A percentile compares a stretch with the other conserved stretches of the same genome.
These are phyloP conservation scores for Candida pseudoviswanathii DNA, from an alignment of 1,139 yeast species.

Conservation along the genomic window DNA sequence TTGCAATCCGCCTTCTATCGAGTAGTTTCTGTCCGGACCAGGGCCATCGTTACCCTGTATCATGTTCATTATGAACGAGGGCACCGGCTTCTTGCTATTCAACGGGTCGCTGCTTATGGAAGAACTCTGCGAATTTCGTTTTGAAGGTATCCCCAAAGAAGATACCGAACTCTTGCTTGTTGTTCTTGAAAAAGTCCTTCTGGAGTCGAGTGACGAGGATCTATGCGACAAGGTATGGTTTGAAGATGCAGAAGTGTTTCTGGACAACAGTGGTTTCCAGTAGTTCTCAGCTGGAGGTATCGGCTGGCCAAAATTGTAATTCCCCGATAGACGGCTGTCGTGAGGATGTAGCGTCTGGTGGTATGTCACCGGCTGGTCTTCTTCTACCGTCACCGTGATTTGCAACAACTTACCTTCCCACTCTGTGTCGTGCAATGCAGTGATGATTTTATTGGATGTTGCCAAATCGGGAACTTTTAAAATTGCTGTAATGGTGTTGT, in stretches of 20 bases:
- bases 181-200: slow-evolving; percentile 15
- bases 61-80: slow-evolving; percentile 36
- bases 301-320: background rate
- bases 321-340: background rate
- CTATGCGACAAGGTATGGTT: background rate
- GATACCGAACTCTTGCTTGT: slow-evolving; percentile 9
- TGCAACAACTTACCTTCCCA: slow-evolving; percentile 2
- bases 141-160: slow-evolving; percentile 8
- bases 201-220: slow-evolving; percentile 5
- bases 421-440: background rate
- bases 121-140: slow-evolving; percentile 15
- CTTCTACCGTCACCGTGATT: background rate
- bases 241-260: background rate
- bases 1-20: slow-evolving; percentile 1
- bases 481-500: background rate
- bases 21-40: slow-evolving; percentile 10
- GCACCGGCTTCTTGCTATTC: slow-evolving; percentile 21
- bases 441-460: slow-evolving; percentile 1
- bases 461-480: slow-evolving; percentile 3
- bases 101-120: slow-evolving; percentile 11
- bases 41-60: slow-evolving; percentile 17
- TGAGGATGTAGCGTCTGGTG: background rate
- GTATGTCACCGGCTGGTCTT: background rate
- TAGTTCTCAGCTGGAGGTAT: background rate
- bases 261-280: slow-evolving; percentile 1